Percentiles rank a stretch among this genome's conserved stretches.
phyloP scores from a whole-genome alignment of 2,329 filamentous ascomycete genomes.

The Metarhizium brunneum region DNA sequence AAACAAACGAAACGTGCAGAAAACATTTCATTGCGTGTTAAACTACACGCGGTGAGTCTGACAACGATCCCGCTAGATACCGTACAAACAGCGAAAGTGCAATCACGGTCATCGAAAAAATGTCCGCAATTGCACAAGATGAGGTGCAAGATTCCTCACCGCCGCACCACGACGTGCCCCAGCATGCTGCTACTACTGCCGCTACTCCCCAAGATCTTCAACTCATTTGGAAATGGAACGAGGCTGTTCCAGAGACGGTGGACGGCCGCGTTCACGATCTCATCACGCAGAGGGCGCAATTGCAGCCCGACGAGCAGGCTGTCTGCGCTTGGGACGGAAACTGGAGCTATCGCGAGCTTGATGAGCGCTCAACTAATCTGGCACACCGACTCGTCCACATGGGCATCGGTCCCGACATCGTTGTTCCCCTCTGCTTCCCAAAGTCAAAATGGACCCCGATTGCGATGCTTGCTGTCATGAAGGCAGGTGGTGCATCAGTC shows the following conservation, averaged over 20 bases:
- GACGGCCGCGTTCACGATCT: constrained; percentile 13
- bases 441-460: constrained; percentile 23
- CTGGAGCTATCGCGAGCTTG: constrained; percentile 13
- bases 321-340: constrained; percentile 17
- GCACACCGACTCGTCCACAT: constrained; percentile 5
- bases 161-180: neutral
- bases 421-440: constrained; percentile 23
- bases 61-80: neutral
- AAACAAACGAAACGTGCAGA: neutral
- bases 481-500: constrained; percentile 17
- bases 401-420: constrained; percentile 12
- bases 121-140: neutral
- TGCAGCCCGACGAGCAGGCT: constrained; percentile 9
- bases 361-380: constrained; percentile 5
- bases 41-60: neutral
- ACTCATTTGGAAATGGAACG: constrained; percentile 12
- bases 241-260: constrained; percentile 2
- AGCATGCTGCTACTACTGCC: neutral
- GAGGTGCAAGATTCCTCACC: neutral
- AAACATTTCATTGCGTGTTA: neutral
- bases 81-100: neutral
- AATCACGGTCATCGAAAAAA: neutral
- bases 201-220: constrained; percentile 1
- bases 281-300: constrained; percentile 6
- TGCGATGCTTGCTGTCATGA: constrained; percentile 22